Evolutionary conservation across 495 filamentous ascomycete genomes (phyloP).

Genomic region (Aspergillus cavernicola): DNA sequence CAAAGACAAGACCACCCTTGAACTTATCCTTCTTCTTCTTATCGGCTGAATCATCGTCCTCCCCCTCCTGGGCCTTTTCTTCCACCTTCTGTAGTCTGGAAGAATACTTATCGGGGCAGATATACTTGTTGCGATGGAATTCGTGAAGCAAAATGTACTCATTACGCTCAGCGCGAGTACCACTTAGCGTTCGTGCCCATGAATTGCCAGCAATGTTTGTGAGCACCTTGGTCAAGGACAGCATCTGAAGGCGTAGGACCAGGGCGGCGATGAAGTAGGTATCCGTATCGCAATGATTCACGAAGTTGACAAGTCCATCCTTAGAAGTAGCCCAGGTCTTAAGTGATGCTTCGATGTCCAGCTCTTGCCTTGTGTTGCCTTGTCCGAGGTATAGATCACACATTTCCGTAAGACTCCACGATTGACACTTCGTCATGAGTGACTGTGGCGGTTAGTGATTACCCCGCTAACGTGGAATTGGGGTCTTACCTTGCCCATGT

Average conservation of each 20-base stretch:
- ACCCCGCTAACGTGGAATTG: background rate
- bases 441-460: constrained; percentile 51
- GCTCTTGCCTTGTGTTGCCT: constrained; percentile 65
- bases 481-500: constrained; percentile 73
- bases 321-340: constrained; percentile 83
- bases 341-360: constrained; percentile 83
- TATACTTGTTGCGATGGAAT: constrained; percentile 93
- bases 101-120: constrained; percentile 88
- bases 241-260: constrained; percentile 81
- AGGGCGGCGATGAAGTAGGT: constrained; percentile 94
- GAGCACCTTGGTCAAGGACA: constrained; percentile 88
- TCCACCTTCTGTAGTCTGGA: constrained; percentile 65
- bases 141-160: constrained; percentile 99
- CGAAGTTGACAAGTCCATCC: constrained; percentile 86
- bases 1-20: constrained; percentile 97
- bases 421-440: constrained; percentile 93
- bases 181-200: constrained; percentile 92
- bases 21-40: constrained; percentile 99
- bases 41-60: constrained; percentile 67
- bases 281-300: constrained; percentile 88
- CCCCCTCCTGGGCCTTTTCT: constrained; percentile 59
- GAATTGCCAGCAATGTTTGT: constrained; percentile 98
- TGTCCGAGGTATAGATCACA: constrained; percentile 79
- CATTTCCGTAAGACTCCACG: constrained; percentile 97
- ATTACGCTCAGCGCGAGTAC: constrained; percentile 94